phyloP scores from a whole-genome alignment of 2,329 filamentous ascomycete species.

The Exophiala spinifera region DNA sequence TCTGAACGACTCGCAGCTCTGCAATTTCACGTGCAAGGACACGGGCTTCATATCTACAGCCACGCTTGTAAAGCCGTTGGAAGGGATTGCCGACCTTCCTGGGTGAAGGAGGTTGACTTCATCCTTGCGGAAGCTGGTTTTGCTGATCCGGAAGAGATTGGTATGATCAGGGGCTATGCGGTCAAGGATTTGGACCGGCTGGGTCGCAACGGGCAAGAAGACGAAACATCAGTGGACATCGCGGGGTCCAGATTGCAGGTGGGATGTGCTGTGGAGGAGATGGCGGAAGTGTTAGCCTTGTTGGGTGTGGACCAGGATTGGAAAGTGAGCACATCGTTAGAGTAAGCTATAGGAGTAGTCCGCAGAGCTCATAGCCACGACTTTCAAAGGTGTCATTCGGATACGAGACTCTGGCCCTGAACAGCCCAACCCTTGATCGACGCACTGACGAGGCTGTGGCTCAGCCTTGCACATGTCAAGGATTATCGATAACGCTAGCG shows the following conservation, averaged over 20 bases:
- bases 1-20: conserved; percentile 7
- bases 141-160: conserved; percentile 4
- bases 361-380: too few relatives aligned
- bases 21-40: conserved; percentile 11
- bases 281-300: conserved; percentile 10
- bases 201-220: too few relatives aligned
- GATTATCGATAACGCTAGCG: not conserved
- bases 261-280: conserved; percentile 2
- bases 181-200: conserved; percentile 2
- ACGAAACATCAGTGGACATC: too few relatives aligned
- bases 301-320: conserved; percentile 7
- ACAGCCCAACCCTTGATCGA: too few relatives aligned
- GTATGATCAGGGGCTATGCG: conserved; percentile 2
- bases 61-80: conserved; percentile 7
- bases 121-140: conserved; percentile 3
- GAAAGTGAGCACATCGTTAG: not conserved
- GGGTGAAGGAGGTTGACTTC: conserved; percentile 10
- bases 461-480: too few relatives aligned
- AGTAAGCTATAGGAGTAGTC: too few relatives aligned
- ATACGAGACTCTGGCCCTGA: too few relatives aligned
- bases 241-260: not conserved
- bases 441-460: too few relatives aligned
- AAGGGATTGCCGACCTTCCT: not conserved
- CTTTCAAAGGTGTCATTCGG: too few relatives aligned
- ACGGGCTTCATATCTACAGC: conserved; percentile 10